phyloP scores from a whole-genome alignment of 2,329 filamentous ascomycete species.

The Aspergillus sp. region DNA sequence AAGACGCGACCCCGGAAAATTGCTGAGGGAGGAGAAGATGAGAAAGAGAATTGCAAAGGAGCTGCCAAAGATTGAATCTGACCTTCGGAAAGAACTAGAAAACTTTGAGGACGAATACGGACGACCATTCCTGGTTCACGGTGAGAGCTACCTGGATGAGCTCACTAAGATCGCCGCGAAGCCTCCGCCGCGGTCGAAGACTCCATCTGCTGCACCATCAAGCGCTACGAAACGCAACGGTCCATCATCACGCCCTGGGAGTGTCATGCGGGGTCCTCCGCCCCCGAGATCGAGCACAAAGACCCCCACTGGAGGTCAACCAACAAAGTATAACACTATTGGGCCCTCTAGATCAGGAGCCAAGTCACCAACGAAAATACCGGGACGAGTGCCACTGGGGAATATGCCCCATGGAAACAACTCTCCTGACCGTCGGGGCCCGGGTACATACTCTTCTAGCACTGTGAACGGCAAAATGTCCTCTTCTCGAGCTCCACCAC shows the following conservation, averaged over 20 bases:
- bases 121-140: conserved; percentile 87
- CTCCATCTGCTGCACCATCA: conserved; percentile 37
- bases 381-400: conserved; percentile 46
- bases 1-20: conserved; percentile 87
- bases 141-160: conserved; percentile 84
- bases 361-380: conserved; percentile 51
- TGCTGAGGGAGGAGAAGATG: conserved; percentile 97
- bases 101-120: conserved; percentile 93
- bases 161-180: conserved; percentile 70
- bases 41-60: conserved; percentile 96
- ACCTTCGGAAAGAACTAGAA: conserved; percentile 80
- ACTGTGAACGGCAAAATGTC: conserved; percentile 51
- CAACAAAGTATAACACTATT: conserved; percentile 42
- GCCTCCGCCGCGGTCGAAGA: conserved; percentile 55
- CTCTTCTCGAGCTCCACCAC: conserved; percentile 65
- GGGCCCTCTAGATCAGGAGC: conserved; percentile 30
- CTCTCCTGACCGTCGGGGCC: conserved; percentile 71
- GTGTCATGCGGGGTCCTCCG: conserved; percentile 33
- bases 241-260: conserved; percentile 32
- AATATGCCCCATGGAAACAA: conserved; percentile 60
- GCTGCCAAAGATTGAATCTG: conserved; percentile 82
- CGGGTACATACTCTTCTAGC: conserved; percentile 42
- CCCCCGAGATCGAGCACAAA: conserved; percentile 47
- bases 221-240: conserved; percentile 15
- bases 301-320: conserved; percentile 45